Base-by-base conservation (phyloP, 1,284 basidiomycete genomes). In the Farysia itapuensis region DNA sequence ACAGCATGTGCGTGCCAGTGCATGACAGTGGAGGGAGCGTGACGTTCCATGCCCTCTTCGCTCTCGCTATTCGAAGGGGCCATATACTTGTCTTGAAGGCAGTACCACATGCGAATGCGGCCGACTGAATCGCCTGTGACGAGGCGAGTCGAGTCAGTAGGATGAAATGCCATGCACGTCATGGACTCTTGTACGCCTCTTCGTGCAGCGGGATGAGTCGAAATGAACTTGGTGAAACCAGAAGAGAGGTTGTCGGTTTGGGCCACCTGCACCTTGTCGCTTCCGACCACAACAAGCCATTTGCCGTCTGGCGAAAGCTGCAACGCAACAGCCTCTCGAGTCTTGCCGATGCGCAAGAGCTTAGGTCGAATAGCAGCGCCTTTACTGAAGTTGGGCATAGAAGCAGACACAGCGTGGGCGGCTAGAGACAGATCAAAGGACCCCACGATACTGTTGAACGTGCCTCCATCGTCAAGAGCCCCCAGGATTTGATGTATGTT, bases 1-100 rank as follows among this genome's bases (percentile, higher is more conserved):
- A 98, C 90, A 5, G 90, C 84, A 75, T 98, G 93, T 0, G 94
- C 88, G 74, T 99, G 95, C 95, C 95, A 99, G 78, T 97, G 94
- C 36, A 96, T 79, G 4, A 86, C 84, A 1, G 89, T 88, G 1
- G 91, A 94, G 53, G 90, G 86, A 2, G 87, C 56, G 29, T 67
- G 43, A 32, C 46, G 49, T 31, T 53, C 59, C 44, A 58, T 41
- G 11, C 57, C 49, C 4, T 47, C 39, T 23, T 47, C 61, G 20
- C 30, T 40, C 13, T 52, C 51, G 9, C 47, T 48, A 15, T 56
- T 26, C 76, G 52, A 23, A 64, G 66, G 44, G 16, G 45, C 39
- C 48, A 59, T 51, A 28, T 53, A 54, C 30, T 29, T 47, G 30
- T 69, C 50, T 31, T 69, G 54, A 5, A 95, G 81, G 74, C 90